Percentiles rank a stretch among this genome's conserved stretches.
phyloP scores from a whole-genome alignment of 805 yeast species.

The Kodamaea hsintzibuensis region DNA sequence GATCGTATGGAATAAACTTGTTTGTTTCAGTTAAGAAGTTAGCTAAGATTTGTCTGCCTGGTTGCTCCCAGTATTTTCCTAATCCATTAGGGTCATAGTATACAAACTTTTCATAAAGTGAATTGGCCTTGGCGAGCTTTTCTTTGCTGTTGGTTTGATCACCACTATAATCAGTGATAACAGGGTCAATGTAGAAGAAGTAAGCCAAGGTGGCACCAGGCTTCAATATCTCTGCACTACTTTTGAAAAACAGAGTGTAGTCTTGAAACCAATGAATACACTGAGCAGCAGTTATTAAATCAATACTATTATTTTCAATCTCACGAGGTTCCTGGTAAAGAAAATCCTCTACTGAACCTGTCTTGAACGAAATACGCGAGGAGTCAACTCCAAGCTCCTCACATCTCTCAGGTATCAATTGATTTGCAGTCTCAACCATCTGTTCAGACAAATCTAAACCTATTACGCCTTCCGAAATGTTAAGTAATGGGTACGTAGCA shows the following conservation, averaged over 20 bases:
- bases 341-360: slow-evolving; percentile 33
- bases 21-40: slow-evolving; percentile 42
- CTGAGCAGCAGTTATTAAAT: slow-evolving; percentile 44
- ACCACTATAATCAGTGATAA: slow-evolving; percentile 29
- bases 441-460: slow-evolving; percentile 49
- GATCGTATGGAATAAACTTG: slow-evolving; percentile 38
- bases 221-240: slow-evolving; percentile 36
- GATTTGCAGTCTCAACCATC: slow-evolving; percentile 49
- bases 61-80: slow-evolving; percentile 84
- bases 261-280: slow-evolving; percentile 45
- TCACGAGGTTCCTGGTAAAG: slow-evolving; percentile 10
- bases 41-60: slow-evolving; percentile 65
- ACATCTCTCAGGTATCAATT: slow-evolving; percentile 19
- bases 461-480: slow-evolving; percentile 36
- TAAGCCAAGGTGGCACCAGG: slow-evolving; percentile 45
- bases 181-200: slow-evolving; percentile 45
- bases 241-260: slow-evolving; percentile 30
- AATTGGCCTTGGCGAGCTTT: slow-evolving; percentile 21
- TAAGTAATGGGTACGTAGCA: slow-evolving; percentile 47
- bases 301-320: slow-evolving; percentile 24
- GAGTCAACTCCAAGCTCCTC: slow-evolving; percentile 10
- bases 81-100: slow-evolving; percentile 46
- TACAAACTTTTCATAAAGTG: slow-evolving; percentile 37
- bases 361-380: slow-evolving; percentile 31
- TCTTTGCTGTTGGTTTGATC: slow-evolving; percentile 12